phyloP scores from a whole-genome alignment of 768 basidiomycete genomes.

The Pulveroboletus sp. region DNA sequence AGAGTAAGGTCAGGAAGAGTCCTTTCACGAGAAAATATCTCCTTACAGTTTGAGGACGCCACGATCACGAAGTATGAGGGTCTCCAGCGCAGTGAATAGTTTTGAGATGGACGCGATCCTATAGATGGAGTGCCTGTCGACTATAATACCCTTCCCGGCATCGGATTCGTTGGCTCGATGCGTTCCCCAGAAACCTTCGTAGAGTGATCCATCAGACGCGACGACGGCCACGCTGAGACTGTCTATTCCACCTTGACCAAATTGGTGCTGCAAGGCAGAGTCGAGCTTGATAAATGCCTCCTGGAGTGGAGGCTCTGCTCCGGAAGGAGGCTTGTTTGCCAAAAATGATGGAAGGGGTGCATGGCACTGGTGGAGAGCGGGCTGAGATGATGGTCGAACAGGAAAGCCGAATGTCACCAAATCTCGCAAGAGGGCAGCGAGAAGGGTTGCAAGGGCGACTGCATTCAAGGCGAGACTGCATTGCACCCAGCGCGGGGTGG shows the following conservation, averaged over 20 bases:
- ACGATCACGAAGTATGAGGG: constrained; percentile 45
- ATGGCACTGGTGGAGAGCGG: constrained; percentile 6
- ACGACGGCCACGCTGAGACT: constrained; percentile 51
- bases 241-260: constrained; percentile 40
- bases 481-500: constrained; percentile 10
- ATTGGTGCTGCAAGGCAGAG: constrained; percentile 12
- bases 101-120: constrained; percentile 53
- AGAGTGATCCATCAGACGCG: constrained; percentile 42
- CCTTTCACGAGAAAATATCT: background rate
- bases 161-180: constrained; percentile 43
- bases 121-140: constrained; percentile 47
- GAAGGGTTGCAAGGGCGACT: constrained; percentile 6
- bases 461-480: constrained; percentile 18
- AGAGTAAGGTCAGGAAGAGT: background rate
- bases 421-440: constrained; percentile 12
- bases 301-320: constrained; percentile 7
- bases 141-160: constrained; percentile 15
- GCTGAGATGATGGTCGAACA: background rate
- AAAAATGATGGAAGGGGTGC: constrained; percentile 18
- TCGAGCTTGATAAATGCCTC: constrained; percentile 7
- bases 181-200: constrained; percentile 43
- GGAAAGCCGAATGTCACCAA: background rate
- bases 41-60: constrained; percentile 40
- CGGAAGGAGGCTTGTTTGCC: constrained; percentile 12
- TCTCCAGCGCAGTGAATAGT: constrained; percentile 48